phyloP scores from a whole-genome alignment of 2,329 filamentous ascomycete species.

The Cercospora zeina region DNA sequence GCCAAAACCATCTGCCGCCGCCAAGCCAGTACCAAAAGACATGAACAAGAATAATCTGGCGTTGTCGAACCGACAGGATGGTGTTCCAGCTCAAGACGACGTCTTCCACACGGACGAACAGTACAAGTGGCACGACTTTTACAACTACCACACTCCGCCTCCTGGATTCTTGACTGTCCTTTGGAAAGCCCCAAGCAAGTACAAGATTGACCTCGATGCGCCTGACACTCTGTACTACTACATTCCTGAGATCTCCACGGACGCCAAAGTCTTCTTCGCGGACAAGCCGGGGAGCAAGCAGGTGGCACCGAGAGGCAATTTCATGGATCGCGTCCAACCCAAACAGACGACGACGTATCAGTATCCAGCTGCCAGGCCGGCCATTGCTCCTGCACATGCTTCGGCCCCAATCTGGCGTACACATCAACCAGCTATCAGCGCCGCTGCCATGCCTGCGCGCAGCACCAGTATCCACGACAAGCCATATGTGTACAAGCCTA shows the following conservation, averaged over 20 bases:
- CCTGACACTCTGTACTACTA: constrained; percentile 85
- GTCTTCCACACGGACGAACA: constrained; percentile 49
- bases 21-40: constrained; percentile 66
- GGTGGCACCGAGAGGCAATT: constrained; percentile 70
- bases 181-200: constrained; percentile 51
- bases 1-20: constrained; percentile 72
- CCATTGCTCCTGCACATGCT: constrained; percentile 30
- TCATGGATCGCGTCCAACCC: constrained; percentile 64
- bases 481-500: constrained; percentile 45
- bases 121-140: constrained; percentile 67
- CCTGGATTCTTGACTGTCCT: constrained; percentile 47
- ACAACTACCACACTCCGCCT: constrained; percentile 51
- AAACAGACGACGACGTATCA: constrained; percentile 33
- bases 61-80: constrained; percentile 52
- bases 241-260: constrained; percentile 80
- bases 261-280: constrained; percentile 87
- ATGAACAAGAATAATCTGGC: constrained; percentile 49
- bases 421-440: constrained; percentile 20
- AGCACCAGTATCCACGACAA: constrained; percentile 32
- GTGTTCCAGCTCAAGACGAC: constrained; percentile 51
- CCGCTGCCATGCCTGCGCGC: constrained; percentile 21
- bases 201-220: constrained; percentile 70
- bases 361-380: constrained; percentile 30
- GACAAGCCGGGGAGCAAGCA: constrained; percentile 65
- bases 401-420: constrained; percentile 23